Percentiles rank a stretch among this genome's conserved stretches.
Conservation (phyloP, 2,329 filamentous ascomycete genomes). For the Trichoderma pleuroti region DNA sequence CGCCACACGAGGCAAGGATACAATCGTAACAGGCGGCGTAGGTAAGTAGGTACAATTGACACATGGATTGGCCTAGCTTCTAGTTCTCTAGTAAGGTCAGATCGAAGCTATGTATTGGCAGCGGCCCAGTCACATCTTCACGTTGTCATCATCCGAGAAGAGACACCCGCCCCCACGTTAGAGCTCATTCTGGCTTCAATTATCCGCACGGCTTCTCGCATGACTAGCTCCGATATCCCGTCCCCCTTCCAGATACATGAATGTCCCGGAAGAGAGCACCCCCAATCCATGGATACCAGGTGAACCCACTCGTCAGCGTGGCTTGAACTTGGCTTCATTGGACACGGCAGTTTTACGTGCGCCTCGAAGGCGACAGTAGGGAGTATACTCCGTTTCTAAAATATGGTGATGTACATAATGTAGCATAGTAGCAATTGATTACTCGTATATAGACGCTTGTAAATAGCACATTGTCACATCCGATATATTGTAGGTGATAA, state of each 20-base stretch:
- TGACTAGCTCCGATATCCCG: neutral
- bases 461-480: neutral
- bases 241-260: neutral
- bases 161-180: neutral
- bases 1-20: neutral
- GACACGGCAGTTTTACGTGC: neutral
- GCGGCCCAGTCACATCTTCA: neutral
- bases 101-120: neutral
- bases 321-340: neutral
- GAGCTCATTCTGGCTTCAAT: neutral
- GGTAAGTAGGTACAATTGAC: neutral
- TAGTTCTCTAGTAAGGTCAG: neutral
- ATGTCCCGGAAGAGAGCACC: neutral
- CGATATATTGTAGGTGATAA: neutral
- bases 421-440: neutral
- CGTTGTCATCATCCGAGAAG: neutral
- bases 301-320: neutral
- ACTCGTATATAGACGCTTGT: neutral
- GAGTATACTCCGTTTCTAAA: neutral
- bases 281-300: neutral
- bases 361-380: neutral
- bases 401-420: neutral
- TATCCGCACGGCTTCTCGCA: neutral
- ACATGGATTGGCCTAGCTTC: neutral
- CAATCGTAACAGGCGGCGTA: neutral